Conservation (phyloP, 257 asterid genomes). For the Nyctanthes arbortristis region DNA sequence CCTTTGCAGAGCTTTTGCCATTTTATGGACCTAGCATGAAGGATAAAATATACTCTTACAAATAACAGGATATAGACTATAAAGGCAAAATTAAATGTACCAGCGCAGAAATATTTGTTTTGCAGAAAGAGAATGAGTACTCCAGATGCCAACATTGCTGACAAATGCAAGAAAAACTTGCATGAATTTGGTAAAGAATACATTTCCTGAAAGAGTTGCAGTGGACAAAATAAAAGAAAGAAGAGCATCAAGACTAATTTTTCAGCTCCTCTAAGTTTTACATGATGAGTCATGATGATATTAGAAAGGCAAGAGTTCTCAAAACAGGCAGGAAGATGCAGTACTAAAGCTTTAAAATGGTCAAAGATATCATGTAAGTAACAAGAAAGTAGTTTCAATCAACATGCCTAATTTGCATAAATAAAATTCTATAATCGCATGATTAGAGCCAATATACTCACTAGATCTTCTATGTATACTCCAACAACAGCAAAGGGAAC, state of each 20-base stretch:
- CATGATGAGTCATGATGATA: neutral
- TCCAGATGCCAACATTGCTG: neutral
- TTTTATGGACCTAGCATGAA: constrained; percentile 52
- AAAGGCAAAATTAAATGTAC: neutral
- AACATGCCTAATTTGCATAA: constrained; percentile 7
- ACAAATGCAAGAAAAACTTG: neutral
- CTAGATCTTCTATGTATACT: constrained; percentile 58
- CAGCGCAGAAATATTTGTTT: neutral
- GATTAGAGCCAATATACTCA: constrained; percentile 29
- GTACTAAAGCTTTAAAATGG: neutral
- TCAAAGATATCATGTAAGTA: neutral
- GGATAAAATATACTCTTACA: neutral
- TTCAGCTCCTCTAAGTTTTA: neutral
- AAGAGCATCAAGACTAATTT: neutral
- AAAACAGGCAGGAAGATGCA: neutral
- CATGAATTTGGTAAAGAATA: neutral
- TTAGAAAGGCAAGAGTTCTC: neutral
- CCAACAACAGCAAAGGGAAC: constrained; percentile 77
- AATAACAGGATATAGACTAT: neutral
- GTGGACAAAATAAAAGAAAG: neutral
- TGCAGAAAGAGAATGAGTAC: neutral
- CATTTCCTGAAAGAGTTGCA: neutral
- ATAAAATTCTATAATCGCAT: neutral
- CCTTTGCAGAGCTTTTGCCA: constrained; percentile 69
- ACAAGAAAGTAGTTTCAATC: neutral